Evolutionary conservation across 306 rosid species (phyloP), one percentile per base, ranked within the genome.

Genomic region (Erythrophleum fordii): DNA sequence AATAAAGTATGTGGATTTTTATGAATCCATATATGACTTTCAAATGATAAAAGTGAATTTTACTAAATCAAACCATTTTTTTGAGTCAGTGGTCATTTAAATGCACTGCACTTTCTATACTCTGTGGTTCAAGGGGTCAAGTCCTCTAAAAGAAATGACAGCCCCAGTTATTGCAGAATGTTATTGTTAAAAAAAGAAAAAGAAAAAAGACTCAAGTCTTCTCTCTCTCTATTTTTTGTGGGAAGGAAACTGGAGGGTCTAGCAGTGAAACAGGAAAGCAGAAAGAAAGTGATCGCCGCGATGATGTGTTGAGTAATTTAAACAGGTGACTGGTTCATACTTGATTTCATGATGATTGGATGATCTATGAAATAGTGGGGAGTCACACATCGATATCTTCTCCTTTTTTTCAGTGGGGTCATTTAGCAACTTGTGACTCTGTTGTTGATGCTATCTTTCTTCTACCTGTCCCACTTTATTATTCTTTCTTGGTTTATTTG

Each of bases 181-280:
- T 31, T 1, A 31, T 45, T 61, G 66, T 65, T n/a, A 77, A 72
- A n/a, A n/a, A n/a, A n/a, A n/a, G n/a, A n/a, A n/a, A n/a, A n/a
- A n/a, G n/a, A 65, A 71, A 7, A 12, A 46, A 66, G 60, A 18
- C 22, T 58, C 58, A 28, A 42, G 13, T 68, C 8, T 41, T 67
- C 31, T 81, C 69, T 39, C 26, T 51, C 5, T 56, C 37, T 41
- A 31, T 11, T n/a, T 62, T 13, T 53, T 34, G 74, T 11, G n/a
- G n/a, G 10, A 71, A 95, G 98, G 97, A 91, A 62, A 75, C 85
- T 77, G 97, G 93, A 79, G 93, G 89, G 25, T 62, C 84, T 39
- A 78, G 81, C 77, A 77, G 31, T 34, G 97, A 91, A 73, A 55
- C 80, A 22, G 84, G 74, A 71, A 89, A 84, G 85, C 97, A 68